Conservation (phyloP, 2,329 filamentous ascomycete species). For the Calonectria montana region DNA sequence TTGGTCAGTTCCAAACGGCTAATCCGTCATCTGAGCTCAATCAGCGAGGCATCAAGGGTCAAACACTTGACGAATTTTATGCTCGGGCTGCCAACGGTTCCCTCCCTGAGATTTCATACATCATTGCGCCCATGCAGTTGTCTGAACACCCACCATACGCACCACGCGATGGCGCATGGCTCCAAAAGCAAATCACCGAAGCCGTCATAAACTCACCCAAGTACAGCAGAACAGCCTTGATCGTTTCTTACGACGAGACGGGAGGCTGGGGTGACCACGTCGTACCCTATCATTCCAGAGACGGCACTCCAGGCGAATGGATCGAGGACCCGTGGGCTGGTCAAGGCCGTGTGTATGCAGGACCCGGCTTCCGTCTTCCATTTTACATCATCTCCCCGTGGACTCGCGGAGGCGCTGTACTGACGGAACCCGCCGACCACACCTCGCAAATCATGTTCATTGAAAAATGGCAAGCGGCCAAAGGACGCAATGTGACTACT, state of each 20-base stretch:
- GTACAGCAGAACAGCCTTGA: constrained; percentile 60
- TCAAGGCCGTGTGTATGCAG: constrained; percentile 51
- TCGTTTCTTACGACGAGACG: constrained; percentile 60
- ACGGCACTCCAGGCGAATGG: constrained; percentile 64
- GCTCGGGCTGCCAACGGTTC: constrained; percentile 60
- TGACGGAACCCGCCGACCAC: constrained; percentile 66
- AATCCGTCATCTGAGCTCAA: constrained; percentile 51
- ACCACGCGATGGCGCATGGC: constrained; percentile 65
- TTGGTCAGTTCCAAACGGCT: constrained; percentile 62
- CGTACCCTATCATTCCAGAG: constrained; percentile 60
- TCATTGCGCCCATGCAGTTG: constrained; percentile 61
- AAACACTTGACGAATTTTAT: constrained; percentile 62
- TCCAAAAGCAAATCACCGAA: constrained; percentile 63
- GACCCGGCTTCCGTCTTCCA: constrained; percentile 59
- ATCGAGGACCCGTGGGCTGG: constrained; percentile 54
- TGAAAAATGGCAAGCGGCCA: constrained; percentile 57
- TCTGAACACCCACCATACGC: constrained; percentile 65
- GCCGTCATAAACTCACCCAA: constrained; percentile 61
- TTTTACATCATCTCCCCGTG: constrained; percentile 68
- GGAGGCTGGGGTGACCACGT: constrained; percentile 68
- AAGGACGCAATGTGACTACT: constrained; percentile 52
- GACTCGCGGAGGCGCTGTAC: constrained; percentile 64
- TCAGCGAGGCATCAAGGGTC: constrained; percentile 58
- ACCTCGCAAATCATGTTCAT: constrained; percentile 66
- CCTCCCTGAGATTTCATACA: constrained; percentile 63